Evolutionary conservation across 2,329 filamentous ascomycete genomes (phyloP), one percentile per base, ranked within the genome.

Genomic region (Neoscytalidium dimidiatum): DNA sequence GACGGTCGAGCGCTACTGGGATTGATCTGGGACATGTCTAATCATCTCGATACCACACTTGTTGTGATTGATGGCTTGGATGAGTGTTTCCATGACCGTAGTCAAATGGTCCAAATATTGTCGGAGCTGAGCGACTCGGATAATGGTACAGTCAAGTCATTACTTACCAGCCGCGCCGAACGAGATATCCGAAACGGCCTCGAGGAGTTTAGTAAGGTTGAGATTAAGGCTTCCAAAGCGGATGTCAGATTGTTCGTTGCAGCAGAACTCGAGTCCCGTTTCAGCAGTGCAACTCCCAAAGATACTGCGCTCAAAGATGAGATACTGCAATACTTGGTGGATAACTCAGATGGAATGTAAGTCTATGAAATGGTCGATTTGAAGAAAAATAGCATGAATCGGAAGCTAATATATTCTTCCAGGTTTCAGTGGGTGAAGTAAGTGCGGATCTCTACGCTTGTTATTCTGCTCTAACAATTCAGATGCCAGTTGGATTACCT

Each of bases 351-450:
- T 33, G 56, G 56, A 26, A 60, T 60, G 56, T 60, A 58, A 58
- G 53, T 52, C 11, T 7, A 52, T 23, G 8, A 29, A 14, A 38
- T 14, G 14, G 33, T 35, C 33, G 3, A 35, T 35, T 14, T 7
- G 8, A 35, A 21, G 11, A 2, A 8, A 4, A 11, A 8, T 29
- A 3, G 21, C 9, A 23, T 51, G 11, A 29, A 2, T 26, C 13
- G 19, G 26, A 26, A n/a, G 29, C 31, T 38, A 38, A 57, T 6
- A 19, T 13, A 23, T 17, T 8, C 8, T 28, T n/a, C 8, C 13
- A 58, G 53, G 53, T 58, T 58, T 21, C 53, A 58, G 21, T 58
- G 53, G 53, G 53, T 58, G 8, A 53, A 53, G 51, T 53, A 53
- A 11, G 51, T 38, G n/a, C n/a, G n/a, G 7, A 28, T 33, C 1